A percentile compares a stretch with the other conserved stretches of the same genome.
phyloP scores from a whole-genome alignment of 2,329 filamentous ascomycete genomes.

The Epichloe aotearoae region DNA sequence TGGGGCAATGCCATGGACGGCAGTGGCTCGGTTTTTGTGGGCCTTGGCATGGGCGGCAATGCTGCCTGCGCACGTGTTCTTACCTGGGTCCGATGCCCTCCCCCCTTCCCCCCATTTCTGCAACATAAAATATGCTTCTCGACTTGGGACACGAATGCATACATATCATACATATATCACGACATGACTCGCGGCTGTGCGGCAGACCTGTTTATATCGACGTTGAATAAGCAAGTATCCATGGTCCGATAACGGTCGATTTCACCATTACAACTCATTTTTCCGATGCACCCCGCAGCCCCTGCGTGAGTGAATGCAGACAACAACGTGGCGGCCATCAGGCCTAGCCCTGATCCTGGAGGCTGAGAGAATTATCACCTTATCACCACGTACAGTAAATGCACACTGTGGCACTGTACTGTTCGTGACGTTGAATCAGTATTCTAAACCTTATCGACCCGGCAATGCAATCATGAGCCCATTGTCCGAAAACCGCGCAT shows the following conservation, averaged over 20 bases:
- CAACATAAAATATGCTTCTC: no score
- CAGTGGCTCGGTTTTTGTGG: no score
- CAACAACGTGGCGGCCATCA: slow-evolving; percentile 1
- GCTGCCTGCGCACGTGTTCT: no score
- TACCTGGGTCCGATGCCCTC: no score
- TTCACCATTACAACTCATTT: not conserved
- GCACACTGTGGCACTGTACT: no score
- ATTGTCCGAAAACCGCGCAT: not conserved
- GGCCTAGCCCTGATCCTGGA: not conserved
- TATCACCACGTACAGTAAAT: no score
- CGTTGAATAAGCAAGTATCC: not conserved
- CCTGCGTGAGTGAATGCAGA: not conserved
- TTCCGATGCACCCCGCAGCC: not conserved
- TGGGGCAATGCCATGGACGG: no score
- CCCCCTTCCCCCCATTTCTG: not conserved
- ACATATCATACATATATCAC: not conserved
- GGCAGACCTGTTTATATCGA: not conserved
- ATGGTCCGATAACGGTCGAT: not conserved
- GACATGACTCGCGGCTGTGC: not conserved
- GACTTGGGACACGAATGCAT: not conserved
- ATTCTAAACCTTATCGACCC: not conserved
- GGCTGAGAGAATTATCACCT: no score
- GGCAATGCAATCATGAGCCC: not conserved
- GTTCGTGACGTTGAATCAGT: no score
- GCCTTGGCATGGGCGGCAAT: no score